Percentiles rank a stretch among this genome's conserved stretches.
These are phyloP conservation scores for Penicillium sp. DNA, from an alignment of 2,329 filamentous ascomycete species.

Conservation along the genomic window DNA sequence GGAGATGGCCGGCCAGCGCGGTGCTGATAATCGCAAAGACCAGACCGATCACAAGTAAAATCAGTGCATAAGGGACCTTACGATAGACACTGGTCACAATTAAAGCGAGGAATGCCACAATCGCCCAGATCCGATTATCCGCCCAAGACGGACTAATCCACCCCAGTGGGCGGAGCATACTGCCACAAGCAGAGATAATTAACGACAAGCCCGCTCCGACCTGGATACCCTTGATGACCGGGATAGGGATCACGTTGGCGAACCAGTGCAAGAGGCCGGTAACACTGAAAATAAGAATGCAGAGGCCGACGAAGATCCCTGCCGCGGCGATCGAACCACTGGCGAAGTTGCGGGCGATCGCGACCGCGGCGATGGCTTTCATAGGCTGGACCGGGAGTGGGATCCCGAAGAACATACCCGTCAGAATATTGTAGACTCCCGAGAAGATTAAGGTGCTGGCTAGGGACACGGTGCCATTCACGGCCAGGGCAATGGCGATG, in stretches of 20 bases:
- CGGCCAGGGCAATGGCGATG: constrained; percentile 81
- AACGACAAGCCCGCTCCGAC: constrained; percentile 86
- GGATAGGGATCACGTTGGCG: constrained; percentile 74
- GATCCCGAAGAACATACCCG: constrained; percentile 81
- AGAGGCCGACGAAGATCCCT: constrained; percentile 74
- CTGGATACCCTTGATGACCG: constrained; percentile 93
- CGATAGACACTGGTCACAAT: constrained; percentile 67
- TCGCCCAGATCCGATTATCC: constrained; percentile 78
- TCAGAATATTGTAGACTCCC: constrained; percentile 82
- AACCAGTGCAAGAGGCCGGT: constrained; percentile 79
- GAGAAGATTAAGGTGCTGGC: constrained; percentile 86
- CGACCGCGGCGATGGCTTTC: constrained; percentile 88
- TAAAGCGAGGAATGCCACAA: constrained; percentile 73
- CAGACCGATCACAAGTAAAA: constrained; percentile 71
- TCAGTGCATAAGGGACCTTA: constrained; percentile 75
- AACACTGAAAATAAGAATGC: constrained; percentile 74
- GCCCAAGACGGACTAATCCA: constrained; percentile 69
- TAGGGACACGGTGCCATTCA: constrained; percentile 77
- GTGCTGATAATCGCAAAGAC: constrained; percentile 61
- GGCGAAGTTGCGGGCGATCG: constrained; percentile 71
- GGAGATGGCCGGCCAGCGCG: constrained; percentile 45
- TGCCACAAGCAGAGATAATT: constrained; percentile 73
- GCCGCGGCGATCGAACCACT: constrained; percentile 76
- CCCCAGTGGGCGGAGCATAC: constrained; percentile 67
- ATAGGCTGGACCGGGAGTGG: constrained; percentile 89